Evolutionary conservation across 2,329 filamentous ascomycete genomes (phyloP), one percentile per base, ranked within the genome.

Genomic region (Monilinia aucupariae): DNA sequence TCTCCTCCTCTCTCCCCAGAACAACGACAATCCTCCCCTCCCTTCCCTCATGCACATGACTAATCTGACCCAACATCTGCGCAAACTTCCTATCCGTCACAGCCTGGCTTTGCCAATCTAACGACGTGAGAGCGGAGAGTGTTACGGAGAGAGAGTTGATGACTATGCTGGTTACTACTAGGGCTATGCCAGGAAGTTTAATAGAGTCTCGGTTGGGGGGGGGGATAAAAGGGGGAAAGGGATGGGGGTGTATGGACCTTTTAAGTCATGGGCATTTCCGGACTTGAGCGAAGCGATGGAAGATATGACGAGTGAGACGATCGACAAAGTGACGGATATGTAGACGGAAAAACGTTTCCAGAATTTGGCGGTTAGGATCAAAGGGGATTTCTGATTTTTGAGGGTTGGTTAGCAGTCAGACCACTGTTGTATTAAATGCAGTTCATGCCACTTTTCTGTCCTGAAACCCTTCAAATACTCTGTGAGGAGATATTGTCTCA

Each of bases 341-440:
- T 65, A 52, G 30, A 71, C 70, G 0, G 66, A 66, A 63, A 70
- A 65, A 8, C 69, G 69, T 65, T 71, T 71, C 68, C 68, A 70
- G 64, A 71, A 70, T 45, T 30, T 61, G 3, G 66, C 67, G 6
- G 68, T 70, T 6, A 65, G 17, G 45, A 65, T 68, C n/a, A 62
- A 67, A 5, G n/a, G 64, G 5, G 43, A 62, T 53, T 54, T 54
- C 64, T 69, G 22, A 30, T 62, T 6, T 37, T 20, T 30, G 2
- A 5, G n/a, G 7, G 0, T 34, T 30, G 8, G n/a, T 58, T 34
- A 58, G 41, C 10, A 2, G 5, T 9, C 0, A 37, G 8, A 20
- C 1, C n/a, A 0, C 2, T 39, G 6, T 20, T 27, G 1, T 12
- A 25, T 25, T 5, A 25, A 25, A 15, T 39, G 3, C 37, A 39